Percentiles rank a stretch among this genome's conserved stretches.
Conservation (phyloP, 495 filamentous ascomycete genomes). For the Hypoxylon trugodes region DNA sequence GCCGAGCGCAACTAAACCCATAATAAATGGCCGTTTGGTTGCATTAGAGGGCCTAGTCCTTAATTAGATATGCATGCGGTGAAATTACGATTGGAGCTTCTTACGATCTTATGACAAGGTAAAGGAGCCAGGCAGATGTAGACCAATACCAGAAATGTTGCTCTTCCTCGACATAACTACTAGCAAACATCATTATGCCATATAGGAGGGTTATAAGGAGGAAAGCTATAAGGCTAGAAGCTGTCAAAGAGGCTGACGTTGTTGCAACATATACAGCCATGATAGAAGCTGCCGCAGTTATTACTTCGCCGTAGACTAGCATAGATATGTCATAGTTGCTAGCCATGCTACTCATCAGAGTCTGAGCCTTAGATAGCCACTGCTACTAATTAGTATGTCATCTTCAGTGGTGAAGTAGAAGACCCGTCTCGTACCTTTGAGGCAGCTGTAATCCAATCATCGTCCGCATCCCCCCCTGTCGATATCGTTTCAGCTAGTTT, state of each 20-base stretch:
- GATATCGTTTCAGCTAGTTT: slow-evolving; percentile 28
- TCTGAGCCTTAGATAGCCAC: slow-evolving; percentile 76
- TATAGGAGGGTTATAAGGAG: slow-evolving; percentile 64
- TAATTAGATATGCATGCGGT: slow-evolving; percentile 16
- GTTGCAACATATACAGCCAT: slow-evolving; percentile 38
- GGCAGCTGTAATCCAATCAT: slow-evolving; percentile 39
- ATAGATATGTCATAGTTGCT: slow-evolving; percentile 83
- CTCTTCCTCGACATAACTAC: slow-evolving; percentile 97
- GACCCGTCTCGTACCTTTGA: slow-evolving; percentile 41
- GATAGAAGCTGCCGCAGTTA: slow-evolving; percentile 30
- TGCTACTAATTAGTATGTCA: slow-evolving; percentile 38
- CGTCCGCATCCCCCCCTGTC: slow-evolving; percentile 12
- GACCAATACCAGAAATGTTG: slow-evolving; percentile 99
- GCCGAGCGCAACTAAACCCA: slow-evolving; percentile 47
- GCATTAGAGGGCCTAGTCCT: slow-evolving; percentile 16
- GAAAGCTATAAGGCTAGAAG: slow-evolving; percentile 39
- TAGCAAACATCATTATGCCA: slow-evolving; percentile 93
- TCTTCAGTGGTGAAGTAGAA: not conserved
- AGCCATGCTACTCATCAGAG: slow-evolving; percentile 81
- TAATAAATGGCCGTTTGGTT: slow-evolving; percentile 1
- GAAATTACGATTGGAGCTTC: not conserved
- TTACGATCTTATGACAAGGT: slow-evolving; percentile 63
- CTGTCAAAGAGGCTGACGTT: slow-evolving; percentile 18
- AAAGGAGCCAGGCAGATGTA: slow-evolving; percentile 77
- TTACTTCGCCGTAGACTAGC: slow-evolving; percentile 46